A percentile compares a stretch with the other conserved stretches of the same genome.
These are phyloP conservation scores for Massarina eburnea DNA, from an alignment of 2,329 filamentous ascomycete genomes.

Conservation along the genomic window DNA sequence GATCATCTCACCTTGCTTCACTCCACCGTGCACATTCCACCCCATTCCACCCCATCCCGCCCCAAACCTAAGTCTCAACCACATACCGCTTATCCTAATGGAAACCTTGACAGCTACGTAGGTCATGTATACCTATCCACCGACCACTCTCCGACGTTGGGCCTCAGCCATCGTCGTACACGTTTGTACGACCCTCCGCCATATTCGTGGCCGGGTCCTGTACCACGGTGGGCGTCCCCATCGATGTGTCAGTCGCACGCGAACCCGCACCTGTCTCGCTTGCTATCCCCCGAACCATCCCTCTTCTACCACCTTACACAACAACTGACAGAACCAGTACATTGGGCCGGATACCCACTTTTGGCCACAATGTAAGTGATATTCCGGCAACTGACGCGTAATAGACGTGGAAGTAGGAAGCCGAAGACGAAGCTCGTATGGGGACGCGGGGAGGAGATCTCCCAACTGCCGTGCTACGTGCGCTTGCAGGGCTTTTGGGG, in stretches of 20 bases:
- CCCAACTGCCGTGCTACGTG: slow-evolving; percentile 11
- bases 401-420: slow-evolving; percentile 1
- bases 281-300: slow-evolving; percentile 3
- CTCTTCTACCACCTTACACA: slow-evolving; percentile 8
- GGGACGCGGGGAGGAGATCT: too few relatives aligned
- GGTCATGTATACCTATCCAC: neutral
- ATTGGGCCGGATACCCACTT: slow-evolving; percentile 8
- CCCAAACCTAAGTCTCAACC: slow-evolving; percentile 3
- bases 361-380: neutral
- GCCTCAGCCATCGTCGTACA: neutral
- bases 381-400: neutral
- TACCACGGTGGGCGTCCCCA: slow-evolving; percentile 2
- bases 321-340: slow-evolving; percentile 12
- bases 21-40: slow-evolving; percentile 2
- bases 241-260: slow-evolving; percentile 7
- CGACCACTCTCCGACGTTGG: neutral
- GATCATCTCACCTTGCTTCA: neutral
- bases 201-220: slow-evolving; percentile 4
- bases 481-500: neutral
- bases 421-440: slow-evolving; percentile 1
- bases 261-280: slow-evolving; percentile 10
- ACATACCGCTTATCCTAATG: neutral
- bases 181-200: slow-evolving; percentile 7
- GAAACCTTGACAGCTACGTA: neutral
- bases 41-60: too few relatives aligned